These are phyloP conservation scores for Rhodotorula kratochvilovae DNA, from an alignment of 768 basidiomycete species.

Conservation along the genomic window DNA sequence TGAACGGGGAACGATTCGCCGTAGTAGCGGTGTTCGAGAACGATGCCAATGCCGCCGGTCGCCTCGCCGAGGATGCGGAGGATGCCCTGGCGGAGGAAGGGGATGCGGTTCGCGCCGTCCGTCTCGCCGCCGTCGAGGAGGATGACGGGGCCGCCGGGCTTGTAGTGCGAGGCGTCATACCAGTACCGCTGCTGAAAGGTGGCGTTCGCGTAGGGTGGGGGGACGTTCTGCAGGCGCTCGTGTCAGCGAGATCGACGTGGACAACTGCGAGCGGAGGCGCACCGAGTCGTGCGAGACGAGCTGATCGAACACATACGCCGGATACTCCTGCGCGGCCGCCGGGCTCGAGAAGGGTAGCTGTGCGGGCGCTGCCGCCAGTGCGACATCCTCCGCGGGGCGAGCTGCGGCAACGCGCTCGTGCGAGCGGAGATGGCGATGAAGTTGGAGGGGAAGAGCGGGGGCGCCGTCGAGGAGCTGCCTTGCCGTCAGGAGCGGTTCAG, in stretches of 20 bases:
- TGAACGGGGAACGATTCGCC: conserved; percentile 77
- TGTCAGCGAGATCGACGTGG: not conserved
- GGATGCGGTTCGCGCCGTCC: conserved; percentile 58
- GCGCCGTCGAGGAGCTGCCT: not conserved
- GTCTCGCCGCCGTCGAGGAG: conserved; percentile 93
- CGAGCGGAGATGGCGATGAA: not conserved
- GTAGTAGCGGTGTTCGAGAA: conserved; percentile 54
- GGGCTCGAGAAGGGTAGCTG: not conserved
- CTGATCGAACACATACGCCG: conserved; percentile 64
- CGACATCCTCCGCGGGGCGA: not conserved
- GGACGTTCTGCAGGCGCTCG: not conserved
- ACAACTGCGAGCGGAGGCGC: not conserved
- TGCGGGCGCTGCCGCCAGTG: too few relatives aligned
- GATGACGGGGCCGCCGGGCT: conserved; percentile 72
- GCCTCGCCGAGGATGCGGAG: conserved; percentile 76
- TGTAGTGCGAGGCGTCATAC: conserved; percentile 78
- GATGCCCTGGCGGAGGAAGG: conserved; percentile 73
- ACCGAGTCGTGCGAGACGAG: conserved; percentile 66
- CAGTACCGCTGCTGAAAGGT: conserved; percentile 88
- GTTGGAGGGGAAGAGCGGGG: conserved; percentile 2
- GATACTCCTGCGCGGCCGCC: not conserved
- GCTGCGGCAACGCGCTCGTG: not conserved
- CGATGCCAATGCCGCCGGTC: conserved; percentile 68
- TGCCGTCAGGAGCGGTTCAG: not conserved
- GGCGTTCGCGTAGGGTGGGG: conserved; percentile 43